Evolutionary conservation across 2,329 filamentous ascomycete genomes (phyloP), one percentile per base, ranked within the genome.

Genomic region (Thielaviopsis populi): DNA sequence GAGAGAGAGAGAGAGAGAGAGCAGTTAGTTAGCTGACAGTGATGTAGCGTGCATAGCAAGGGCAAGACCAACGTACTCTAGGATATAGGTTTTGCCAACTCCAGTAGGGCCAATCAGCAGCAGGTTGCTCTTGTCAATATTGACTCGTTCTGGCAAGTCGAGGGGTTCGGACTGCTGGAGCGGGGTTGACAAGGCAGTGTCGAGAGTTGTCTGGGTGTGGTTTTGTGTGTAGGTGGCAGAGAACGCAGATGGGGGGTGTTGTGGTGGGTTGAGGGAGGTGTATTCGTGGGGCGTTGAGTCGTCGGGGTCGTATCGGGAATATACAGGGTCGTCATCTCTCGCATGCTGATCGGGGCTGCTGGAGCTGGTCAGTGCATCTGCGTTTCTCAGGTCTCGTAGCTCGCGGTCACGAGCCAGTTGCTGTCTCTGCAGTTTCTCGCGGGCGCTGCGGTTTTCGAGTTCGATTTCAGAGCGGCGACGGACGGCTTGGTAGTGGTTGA

Each of bases 111-210:
- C 94, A 30, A 97, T 81, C 62, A 97, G 77, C 50, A 99, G 78
- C 48, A 99, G 80, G 72, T 99, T 99, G 69, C 91, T 96, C 76
- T 99, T 99, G 73, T 96, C 91, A 67, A 99, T 86, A 69, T 88
- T 89, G 69, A 95, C 77, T 30, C 76, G 76, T 11, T 77, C 73
- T 1, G 76, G 73, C 2, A 72, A 67, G 3, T 70, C 69, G 17
- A 73, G 68, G 58, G 82, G 79, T 61, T 83, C 80, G 2, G 75
- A 72, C 30, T 76, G 72, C 66, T 80, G 80, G 33, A 81, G 76
- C 59, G 77, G 74, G 24, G 78, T 75, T 17, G 74, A 61, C 4
- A 66, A 37, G n/a, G 30, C 48, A 15, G 58, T 41, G 46, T 68
- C 65, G 11, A 64, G 59, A 11, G 59, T 64, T n/a, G 62, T 62